Percentiles rank a stretch among this genome's conserved stretches.
phyloP scores from a whole-genome alignment of 768 basidiomycete species.

The Fistulinella prunicolor region DNA sequence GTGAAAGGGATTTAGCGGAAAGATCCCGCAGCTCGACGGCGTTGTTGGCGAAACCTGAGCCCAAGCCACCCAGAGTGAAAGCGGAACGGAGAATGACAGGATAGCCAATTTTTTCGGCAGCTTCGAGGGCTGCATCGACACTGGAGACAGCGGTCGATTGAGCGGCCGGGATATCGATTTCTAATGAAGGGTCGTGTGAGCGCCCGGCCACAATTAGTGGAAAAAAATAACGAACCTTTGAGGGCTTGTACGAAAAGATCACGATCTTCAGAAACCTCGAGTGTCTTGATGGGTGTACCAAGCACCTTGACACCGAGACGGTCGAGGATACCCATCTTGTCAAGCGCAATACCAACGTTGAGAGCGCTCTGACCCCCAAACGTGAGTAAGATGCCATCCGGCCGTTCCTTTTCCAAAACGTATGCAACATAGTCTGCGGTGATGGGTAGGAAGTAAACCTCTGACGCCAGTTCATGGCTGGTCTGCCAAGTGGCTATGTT shows the following conservation, averaged over 20 bases:
- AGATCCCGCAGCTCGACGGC: conserved; percentile 93
- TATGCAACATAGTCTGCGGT: conserved; percentile 98
- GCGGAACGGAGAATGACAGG: conserved; percentile 97
- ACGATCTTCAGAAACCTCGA: conserved; percentile 96
- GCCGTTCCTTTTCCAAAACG: conserved; percentile 96
- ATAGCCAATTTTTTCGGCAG: conserved; percentile 90
- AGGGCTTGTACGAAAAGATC: conserved; percentile 95
- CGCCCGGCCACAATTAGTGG: not conserved
- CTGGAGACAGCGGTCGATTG: conserved; percentile 96
- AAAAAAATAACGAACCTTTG: conserved; percentile 59
- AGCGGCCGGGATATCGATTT: conserved; percentile 95
- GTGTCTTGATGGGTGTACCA: conserved; percentile 90
- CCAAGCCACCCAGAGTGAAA: conserved; percentile 96
- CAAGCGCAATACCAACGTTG: conserved; percentile 95
- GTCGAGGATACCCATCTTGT: conserved; percentile 94
- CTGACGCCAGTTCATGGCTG: conserved; percentile 92
- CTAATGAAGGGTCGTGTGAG: conserved; percentile 39
- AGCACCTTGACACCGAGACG: conserved; percentile 90
- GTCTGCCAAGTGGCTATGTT: conserved; percentile 99
- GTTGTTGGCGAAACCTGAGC: conserved; percentile 96
- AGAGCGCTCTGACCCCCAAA: conserved; percentile 98
- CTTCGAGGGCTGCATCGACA: conserved; percentile 87
- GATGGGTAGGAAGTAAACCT: conserved; percentile 97
- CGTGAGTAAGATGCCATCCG: conserved; percentile 94
- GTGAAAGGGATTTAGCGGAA: conserved; percentile 83